Evolutionary conservation across 2,329 filamentous ascomycete species (phyloP).

Genomic region (Beauveria sp.): DNA sequence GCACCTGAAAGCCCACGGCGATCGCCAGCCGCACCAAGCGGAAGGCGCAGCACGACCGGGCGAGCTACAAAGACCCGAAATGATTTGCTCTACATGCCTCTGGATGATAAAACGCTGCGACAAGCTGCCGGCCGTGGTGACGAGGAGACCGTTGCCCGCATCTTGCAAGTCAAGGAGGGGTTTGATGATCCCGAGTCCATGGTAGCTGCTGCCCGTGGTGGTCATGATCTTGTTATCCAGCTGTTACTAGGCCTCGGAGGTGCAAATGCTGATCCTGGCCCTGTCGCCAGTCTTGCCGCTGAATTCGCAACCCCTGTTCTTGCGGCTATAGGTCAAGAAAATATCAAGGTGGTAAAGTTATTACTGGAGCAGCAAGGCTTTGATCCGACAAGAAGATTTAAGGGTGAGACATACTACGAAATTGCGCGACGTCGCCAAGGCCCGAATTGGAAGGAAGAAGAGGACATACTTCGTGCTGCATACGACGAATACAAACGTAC

Average conservation of each 20-base stretch:
- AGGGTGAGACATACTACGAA: conserved; percentile 78
- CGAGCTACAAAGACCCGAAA: conserved; percentile 59
- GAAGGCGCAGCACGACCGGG: conserved; percentile 46
- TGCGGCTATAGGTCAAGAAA: conserved; percentile 83
- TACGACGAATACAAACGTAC: conserved; percentile 57
- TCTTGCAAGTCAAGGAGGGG: conserved; percentile 52
- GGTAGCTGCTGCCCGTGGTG: conserved; percentile 84
- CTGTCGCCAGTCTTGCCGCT: conserved; percentile 49
- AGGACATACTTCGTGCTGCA: conserved; percentile 68
- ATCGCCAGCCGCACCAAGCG: conserved; percentile 42
- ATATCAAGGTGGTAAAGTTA: conserved; percentile 75
- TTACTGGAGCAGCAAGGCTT: conserved; percentile 71
- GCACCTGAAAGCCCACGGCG: conserved; percentile 51
- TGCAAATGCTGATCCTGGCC: conserved; percentile 60
- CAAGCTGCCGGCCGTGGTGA: conserved; percentile 54
- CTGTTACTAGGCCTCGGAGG: conserved; percentile 63
- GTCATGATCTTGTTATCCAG: conserved; percentile 81
- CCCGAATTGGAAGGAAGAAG: conserved; percentile 85
- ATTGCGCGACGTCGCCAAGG: conserved; percentile 76
- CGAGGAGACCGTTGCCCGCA: conserved; percentile 52
- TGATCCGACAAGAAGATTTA: conserved; percentile 70
- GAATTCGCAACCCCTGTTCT: conserved; percentile 89
- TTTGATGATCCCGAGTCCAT: conserved; percentile 76
- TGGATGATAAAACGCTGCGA: conserved; percentile 54
- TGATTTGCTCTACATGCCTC: conserved; percentile 53